Evolutionary conservation across 2,329 filamentous ascomycete genomes (phyloP), one percentile per base, ranked within the genome.

Genomic region (Didymellaceae sp.): DNA sequence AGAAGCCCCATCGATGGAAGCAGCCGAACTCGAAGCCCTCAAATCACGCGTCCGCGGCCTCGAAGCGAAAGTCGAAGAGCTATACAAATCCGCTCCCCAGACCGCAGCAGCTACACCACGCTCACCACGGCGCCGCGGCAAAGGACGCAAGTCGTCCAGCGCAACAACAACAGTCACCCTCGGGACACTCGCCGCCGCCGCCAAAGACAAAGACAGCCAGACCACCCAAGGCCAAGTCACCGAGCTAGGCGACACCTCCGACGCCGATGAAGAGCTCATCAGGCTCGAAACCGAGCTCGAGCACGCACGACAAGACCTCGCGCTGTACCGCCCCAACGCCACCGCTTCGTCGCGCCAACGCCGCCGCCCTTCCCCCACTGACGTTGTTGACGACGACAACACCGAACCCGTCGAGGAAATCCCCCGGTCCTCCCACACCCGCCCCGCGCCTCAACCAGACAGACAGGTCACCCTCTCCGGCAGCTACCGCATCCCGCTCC

Each of bases 401-500:
- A 57, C 62, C 4, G 60, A 62, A 1, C 51, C 61, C 18, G 51
- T 70, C 2, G 68, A 72, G 42, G 69, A 73, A 22, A 60, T 72
- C n/a, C 59, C 62, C 0, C 41, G 67, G 4, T 52, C n/a, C n/a
- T n/a, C n/a, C n/a, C n/a, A n/a, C n/a, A n/a, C n/a, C n/a, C n/a
- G n/a, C n/a, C n/a, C n/a, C n/a, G n/a, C n/a, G n/a, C n/a, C n/a
- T n/a, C n/a, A n/a, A n/a, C n/a, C n/a, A n/a, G 64, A 65, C n/a
- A 58, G 66, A 34, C 66, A 69, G 32, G 68, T 73, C 14, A 73
- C 70, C 0, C 58, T 73, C 10, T 59, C 58, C 2, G 71, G 71
- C 7, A 70, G 60, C 42, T 73, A 73, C 52, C 62, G 71, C 9
- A 73, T 73, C 31, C 71, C 71, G 0, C 63, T 73, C 7, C 71